Percentiles rank a stretch among this genome's conserved stretches.
Conservation (phyloP, 345 rosid genomes). For the Corchorus capsularis region DNA sequence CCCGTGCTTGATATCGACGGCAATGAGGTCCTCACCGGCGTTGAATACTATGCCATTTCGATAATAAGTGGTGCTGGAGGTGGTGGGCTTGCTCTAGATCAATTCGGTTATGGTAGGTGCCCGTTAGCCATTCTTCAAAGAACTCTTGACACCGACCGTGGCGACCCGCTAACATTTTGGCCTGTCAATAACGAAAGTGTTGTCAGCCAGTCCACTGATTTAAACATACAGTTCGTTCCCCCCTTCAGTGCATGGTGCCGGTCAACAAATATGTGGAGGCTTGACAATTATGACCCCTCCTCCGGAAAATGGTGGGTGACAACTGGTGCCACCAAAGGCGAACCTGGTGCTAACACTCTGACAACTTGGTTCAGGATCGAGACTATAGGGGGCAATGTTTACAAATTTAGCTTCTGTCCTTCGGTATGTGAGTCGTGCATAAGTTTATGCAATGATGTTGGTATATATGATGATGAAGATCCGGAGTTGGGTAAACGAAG, state of each 20-base stretch:
- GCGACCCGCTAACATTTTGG: neutral
- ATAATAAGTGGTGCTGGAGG: neutral
- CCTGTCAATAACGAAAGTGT: neutral
- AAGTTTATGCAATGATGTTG: neutral
- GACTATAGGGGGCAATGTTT: neutral
- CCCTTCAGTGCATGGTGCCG: neutral
- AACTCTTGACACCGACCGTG: accelerated
- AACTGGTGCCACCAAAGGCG: neutral
- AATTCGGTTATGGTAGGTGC: neutral
- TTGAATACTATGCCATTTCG: neutral
- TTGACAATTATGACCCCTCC: neutral
- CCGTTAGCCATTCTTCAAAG: neutral
- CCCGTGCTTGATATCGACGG: neutral
- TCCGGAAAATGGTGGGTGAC: neutral
- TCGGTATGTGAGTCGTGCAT: neutral
- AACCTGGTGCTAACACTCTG: neutral
- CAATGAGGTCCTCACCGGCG: neutral
- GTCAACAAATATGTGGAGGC: neutral
- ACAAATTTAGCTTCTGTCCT: neutral
- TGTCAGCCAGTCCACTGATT: neutral
- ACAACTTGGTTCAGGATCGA: neutral
- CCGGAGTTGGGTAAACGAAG: no score
- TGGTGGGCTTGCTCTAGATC: neutral
- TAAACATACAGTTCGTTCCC: neutral
- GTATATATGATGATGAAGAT: no score